Evolutionary conservation across 192 early-diverging fungal genomes (phyloP).

Genomic region (Powellomyces hirtus): DNA sequence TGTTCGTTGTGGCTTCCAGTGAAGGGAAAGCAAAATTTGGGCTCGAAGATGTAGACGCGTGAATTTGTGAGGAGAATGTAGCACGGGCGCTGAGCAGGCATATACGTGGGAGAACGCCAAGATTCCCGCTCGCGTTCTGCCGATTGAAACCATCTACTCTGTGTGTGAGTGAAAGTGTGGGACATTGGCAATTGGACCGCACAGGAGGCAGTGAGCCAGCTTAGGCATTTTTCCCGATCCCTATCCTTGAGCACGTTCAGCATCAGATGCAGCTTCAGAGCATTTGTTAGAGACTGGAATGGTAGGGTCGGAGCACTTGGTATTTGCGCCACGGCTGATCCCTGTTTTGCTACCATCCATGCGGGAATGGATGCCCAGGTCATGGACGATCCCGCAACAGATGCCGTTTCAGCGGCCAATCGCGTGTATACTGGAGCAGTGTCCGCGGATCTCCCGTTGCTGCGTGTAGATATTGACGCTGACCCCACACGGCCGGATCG

Average conservation of each 20-base stretch:
- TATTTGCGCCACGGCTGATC: neutral
- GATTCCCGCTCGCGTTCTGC: neutral
- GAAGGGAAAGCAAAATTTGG: conserved; percentile 43
- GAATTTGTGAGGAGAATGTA: conserved; percentile 46
- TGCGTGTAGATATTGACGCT: conserved; percentile 18
- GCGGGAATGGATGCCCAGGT: conserved; percentile 22
- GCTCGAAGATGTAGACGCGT: conserved; percentile 43
- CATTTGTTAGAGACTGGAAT: conserved; percentile 45
- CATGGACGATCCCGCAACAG: conserved; percentile 1
- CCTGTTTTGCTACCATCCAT: conserved; percentile 11
- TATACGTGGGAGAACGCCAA: conserved; percentile 3
- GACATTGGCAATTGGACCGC: conserved; percentile 27
- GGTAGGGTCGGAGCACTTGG: conserved; percentile 48
- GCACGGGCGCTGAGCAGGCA: conserved; percentile 31
- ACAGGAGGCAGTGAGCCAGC: conserved; percentile 42
- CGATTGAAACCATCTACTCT: conserved; percentile 2
- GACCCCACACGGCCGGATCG: conserved; percentile 1
- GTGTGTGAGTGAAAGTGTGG: neutral
- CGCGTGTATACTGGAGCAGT: conserved; percentile 24
- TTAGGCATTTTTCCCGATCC: conserved; percentile 41
- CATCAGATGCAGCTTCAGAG: conserved; percentile 48
- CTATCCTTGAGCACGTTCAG: conserved; percentile 35
- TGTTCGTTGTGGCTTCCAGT: conserved; percentile 6
- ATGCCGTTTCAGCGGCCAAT: neutral
- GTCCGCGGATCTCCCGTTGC: conserved; percentile 8